Conservation (phyloP, 1,139 yeast genomes). For the Yamadazyma kanchanaburiensis region DNA sequence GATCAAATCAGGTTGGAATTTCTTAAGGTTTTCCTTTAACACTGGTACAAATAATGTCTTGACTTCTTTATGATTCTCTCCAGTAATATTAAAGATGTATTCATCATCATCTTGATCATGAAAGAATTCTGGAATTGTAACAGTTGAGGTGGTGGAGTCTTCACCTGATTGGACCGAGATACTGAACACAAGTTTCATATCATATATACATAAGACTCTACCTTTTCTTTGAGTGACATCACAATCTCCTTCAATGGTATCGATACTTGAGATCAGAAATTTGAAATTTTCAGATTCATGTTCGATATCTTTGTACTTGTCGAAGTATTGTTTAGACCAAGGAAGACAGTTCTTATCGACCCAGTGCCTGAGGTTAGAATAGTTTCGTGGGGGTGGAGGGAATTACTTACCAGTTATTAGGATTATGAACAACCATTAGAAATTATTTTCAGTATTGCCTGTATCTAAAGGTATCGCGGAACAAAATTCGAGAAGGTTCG, state of each 20-base stretch:
- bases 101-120: constrained; percentile 71
- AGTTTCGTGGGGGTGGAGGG: not conserved
- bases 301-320: constrained; percentile 32
- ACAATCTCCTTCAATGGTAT: constrained; percentile 65
- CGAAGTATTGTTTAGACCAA: constrained; percentile 65
- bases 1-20: constrained; percentile 62
- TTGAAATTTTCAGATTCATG: constrained; percentile 31
- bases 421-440: constrained; percentile 72
- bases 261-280: constrained; percentile 36
- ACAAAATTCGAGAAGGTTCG: too few relatives aligned
- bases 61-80: constrained; percentile 38
- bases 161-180: constrained; percentile 32
- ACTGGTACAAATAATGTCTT: constrained; percentile 50
- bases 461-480: not conserved
- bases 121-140: constrained; percentile 61
- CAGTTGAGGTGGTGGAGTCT: constrained; percentile 30
- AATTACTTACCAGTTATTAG: constrained; percentile 68
- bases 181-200: constrained; percentile 51
- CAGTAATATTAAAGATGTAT: constrained; percentile 50
- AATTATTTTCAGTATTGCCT: too few relatives aligned
- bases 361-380: constrained; percentile 63
- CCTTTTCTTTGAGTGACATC: constrained; percentile 83
- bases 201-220: constrained; percentile 71
- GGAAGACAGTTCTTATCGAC: constrained; percentile 75
- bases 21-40: constrained; percentile 43